Base-by-base conservation (phyloP, 129 eudicot species). In the Rutidosis leptorrhynchoides region DNA sequence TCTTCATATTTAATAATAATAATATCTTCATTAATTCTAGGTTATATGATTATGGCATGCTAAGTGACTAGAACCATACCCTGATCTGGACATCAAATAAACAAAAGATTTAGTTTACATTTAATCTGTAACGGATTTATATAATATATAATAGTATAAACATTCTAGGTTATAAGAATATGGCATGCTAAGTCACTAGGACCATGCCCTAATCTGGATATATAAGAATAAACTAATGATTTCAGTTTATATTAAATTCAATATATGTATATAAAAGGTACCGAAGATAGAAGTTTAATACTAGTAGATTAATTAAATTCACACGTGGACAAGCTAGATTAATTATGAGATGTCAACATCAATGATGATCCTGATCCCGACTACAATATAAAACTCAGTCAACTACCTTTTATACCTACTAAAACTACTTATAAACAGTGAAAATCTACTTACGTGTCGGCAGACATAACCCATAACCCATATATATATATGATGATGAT, bases 361-460 rank as follows among this genome's bases (percentile, higher is more conserved):
- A 65, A 27, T 51, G 71, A 66, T 48, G 29, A 48, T 66, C 48
- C 71, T 48, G 48, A 66, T 66, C 48, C 71, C 28, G 48, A 66
- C 51, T 51, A 51, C 61, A 28, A 64, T 25, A 64, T 58, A 27
- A 58, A 55, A 55, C 20, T 17, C 24, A 66, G 29, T 30, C 32
- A 52, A 67, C 9, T 20, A 25, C 28, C 5, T n/a, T 26, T 65
- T 6, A n/a, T 63, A 48, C 42, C 17, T 21, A 29, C 72, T 29
- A 53, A 52, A 52, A 53, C 51, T 11, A 32, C 33, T 8, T 30
- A 67, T 17, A 49, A 40, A 20, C 46, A 29, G 46, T 27, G 16
- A 48, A 46, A 26, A 65, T 45, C 43, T 45, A 26, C 42, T 65
- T 48, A 17, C 40, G 40, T 46, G 58, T 48, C 52, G 6, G 43